Evolutionary conservation across 2,329 filamentous ascomycete genomes (phyloP), one percentile per base, ranked within the genome.

Genomic region (Colletotrichum chrysophilum): DNA sequence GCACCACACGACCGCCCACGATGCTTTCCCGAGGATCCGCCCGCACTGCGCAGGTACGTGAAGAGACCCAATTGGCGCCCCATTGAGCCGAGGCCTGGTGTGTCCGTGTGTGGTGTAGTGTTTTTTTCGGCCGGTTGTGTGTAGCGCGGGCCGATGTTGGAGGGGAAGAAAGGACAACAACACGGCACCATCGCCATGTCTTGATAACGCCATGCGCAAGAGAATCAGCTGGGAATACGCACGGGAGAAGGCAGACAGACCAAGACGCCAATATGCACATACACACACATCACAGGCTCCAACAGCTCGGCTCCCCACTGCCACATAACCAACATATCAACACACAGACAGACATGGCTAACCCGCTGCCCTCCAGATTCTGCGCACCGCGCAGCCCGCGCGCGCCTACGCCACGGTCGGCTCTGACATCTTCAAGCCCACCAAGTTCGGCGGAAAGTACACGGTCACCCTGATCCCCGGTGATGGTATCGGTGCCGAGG

Each of bases 381-480:
- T 91, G 81, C 87, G 89, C 76, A 74, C 76, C 84, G 84, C 84
- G 79, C 86, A 87, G 79, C 85, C 86, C 80, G 84, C 87, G 76
- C 89, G 90, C 84, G 87, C 88, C 81, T 93, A 96, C 85, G 95
- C 95, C 81, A 98, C 95, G 79, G 90, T 98, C 81, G 93, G 96
- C 87, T 94, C 94, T 85, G 97, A 98, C 88, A 96, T 98, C 88
- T 98, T 98, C 92, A 98, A 98, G 92, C 96, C 96, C 81, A 96
- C 96, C 89, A 97, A 98, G 91, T 98, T 96, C 87, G 97, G 97
- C 86, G 95, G 96, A 89, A 99, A 98, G 90, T 99, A 98, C 92
- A 99, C 97, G 48, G 96, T 98, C 82, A 98, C 96, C 79, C 91
- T 99, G 84, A 98, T 99, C 86, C 97, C 97, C 86, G 97, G 96